Percentiles rank a stretch among this genome's conserved stretches.
Evolutionary conservation across 495 filamentous ascomycete genomes (phyloP).

Genomic region (Aspergillus bertholletiae): DNA sequence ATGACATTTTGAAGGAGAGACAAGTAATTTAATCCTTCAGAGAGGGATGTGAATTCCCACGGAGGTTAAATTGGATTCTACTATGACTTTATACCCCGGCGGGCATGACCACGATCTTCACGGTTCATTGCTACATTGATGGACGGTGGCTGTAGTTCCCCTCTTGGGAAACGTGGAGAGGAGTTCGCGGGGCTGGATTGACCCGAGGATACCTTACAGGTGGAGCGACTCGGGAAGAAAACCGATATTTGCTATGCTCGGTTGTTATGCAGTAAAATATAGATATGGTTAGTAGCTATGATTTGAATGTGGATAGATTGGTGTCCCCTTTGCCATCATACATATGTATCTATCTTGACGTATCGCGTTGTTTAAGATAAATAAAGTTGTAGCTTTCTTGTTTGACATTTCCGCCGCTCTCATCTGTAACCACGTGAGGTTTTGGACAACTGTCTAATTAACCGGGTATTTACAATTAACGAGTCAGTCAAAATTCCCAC

Average conservation of each 20-base stretch:
- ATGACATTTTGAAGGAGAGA: conserved; percentile 23
- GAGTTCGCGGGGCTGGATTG: conserved; percentile 10
- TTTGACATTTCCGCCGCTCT: too few species aligned
- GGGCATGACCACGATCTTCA: background rate
- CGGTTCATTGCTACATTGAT: background rate
- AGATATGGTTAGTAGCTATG: too few species aligned
- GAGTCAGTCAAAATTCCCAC: too few species aligned
- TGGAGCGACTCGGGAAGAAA: conserved; percentile 6
- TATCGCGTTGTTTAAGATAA: too few species aligned
- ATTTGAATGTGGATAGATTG: too few species aligned
- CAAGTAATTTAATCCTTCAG: background rate
- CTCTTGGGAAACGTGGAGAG: background rate
- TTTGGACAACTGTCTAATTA: too few species aligned
- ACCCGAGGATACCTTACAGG: conserved; percentile 5
- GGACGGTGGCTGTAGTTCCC: background rate
- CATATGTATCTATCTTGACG: too few species aligned
- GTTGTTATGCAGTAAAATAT: background rate
- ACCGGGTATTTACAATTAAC: too few species aligned
- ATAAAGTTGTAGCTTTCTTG: too few species aligned
- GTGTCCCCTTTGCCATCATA: too few species aligned
- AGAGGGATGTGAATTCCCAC: background rate
- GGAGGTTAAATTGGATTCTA: background rate
- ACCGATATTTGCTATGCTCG: background rate
- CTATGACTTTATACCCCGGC: background rate
- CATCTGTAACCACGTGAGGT: too few species aligned